Base-by-base conservation (phyloP, 768 basidiomycete species). In the Mycena pura region DNA sequence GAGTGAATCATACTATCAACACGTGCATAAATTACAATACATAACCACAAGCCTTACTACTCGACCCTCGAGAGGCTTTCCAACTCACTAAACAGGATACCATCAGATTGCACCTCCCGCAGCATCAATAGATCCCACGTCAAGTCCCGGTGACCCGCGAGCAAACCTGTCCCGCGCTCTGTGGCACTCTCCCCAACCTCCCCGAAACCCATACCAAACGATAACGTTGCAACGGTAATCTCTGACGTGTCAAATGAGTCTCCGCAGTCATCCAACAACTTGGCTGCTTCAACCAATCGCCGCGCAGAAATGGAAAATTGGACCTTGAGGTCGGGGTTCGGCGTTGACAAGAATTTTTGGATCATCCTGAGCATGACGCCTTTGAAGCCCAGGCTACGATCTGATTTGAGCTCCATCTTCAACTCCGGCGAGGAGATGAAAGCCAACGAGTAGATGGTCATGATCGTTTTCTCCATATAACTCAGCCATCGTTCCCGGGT, bases 161-260 rank as follows among this genome's bases (percentile, higher is more conserved):
- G 77, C 53, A 94, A 73, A 3, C 92, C 92, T 19, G 86, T 88
- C 7, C 93, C 93, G 61, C 81, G 86, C 72, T 94, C 91, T 45
- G 82, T 76, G 10, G 79, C 78, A 17, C 73, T 82, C 66, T 92
- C 90, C 8, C 85, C 86, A 40, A 84, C 81, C 70, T 93, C 93
- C 1, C 89, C 86, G 68, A 89, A 93, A 14, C 91, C 92, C 83
- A 94, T 90, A n/a, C 92, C 92, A 71, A 93, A 94, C 5, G 89
- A 80, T 49, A 94, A 80, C 4, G 85, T 83, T 5, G 91, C 82
- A 47, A 79, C 79, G 17, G 81, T 77, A 19, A 86, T 74, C 63
- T 88, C 86, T 3, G 87, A 79, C 5, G 82, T 84, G 69, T 92
- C 92, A 64, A 92, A 90, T 34, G 84, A 80, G 70, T 94, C 92